Conservation (phyloP, 345 rosid genomes). For the Heritiera littoralis region DNA sequence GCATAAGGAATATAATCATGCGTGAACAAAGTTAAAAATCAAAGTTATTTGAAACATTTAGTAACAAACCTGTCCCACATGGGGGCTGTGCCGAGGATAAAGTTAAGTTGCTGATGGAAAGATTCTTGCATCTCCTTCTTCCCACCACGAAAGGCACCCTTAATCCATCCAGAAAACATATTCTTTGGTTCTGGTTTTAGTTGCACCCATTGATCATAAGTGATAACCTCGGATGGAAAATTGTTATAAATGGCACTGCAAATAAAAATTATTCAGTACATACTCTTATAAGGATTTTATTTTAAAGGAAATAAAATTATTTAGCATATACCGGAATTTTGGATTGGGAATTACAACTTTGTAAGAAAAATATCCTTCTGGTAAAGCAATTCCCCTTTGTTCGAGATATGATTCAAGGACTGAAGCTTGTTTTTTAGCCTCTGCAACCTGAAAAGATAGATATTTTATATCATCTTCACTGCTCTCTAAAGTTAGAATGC, state of each 20-base stretch:
- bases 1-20: conserved; percentile 9
- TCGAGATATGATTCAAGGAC: conserved; percentile 87
- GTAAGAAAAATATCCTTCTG: conserved; percentile 72
- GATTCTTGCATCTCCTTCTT: conserved; percentile 90
- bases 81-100: conserved; percentile 78
- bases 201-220: conserved; percentile 70
- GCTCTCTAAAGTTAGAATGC: conserved; percentile 2
- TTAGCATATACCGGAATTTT: conserved; percentile 58
- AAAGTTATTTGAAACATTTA: conserved; percentile 17
- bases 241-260: conserved; percentile 52
- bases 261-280: conserved; percentile 12
- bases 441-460: conserved; percentile 50
- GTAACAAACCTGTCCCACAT: conserved; percentile 88
- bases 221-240: conserved; percentile 73
- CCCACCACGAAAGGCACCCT: conserved; percentile 67
- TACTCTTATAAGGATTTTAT: background rate
- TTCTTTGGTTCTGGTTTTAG: conserved; percentile 64
- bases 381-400: conserved; percentile 80
- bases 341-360: conserved; percentile 93
- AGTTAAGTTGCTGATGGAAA: conserved; percentile 63
- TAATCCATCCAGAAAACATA: conserved; percentile 72
- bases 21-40: background rate
- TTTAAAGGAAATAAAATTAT: background rate
- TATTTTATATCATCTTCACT: background rate
- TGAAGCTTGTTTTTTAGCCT: conserved; percentile 57